Base-by-base conservation (phyloP, 2,329 filamentous ascomycete species). In the Fusarium circinatum region DNA sequence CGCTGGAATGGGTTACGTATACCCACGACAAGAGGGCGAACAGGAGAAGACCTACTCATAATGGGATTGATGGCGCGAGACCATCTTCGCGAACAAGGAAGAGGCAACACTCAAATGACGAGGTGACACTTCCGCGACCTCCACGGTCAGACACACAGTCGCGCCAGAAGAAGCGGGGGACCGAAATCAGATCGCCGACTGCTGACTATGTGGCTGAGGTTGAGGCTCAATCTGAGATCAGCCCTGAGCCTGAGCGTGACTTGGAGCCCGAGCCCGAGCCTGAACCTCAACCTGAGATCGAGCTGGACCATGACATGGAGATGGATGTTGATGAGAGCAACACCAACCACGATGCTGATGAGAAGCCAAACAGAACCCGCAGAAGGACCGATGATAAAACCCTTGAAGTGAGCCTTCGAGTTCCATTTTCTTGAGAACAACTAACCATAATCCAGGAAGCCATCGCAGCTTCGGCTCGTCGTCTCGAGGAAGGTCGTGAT, bases 291-390 rank as follows among this genome's bases (percentile, higher is more conserved):
- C 26, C 18, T 28, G 32, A 20, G 24, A 15, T 8, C 6, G 55
- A 30, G 9, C 12, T 39, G 26, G 45, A 60, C 18, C 58, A 34
- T 28, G 58, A 30, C 10, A 55, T 54, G 58, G 28, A 54, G 36
- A 61, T 61, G 58, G 58, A 61, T 34, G 36, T 61, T 36, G 58
- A 60, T 26, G 45, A 61, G 6, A 61, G 28, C n/a, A 52, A 54
- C 12, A 38, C n/a, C 4, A 28, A n/a, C 32, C 22, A 3, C 56
- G 26, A 30, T 30, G 15, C 12, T n/a, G 28, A 15, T 4, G 47
- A 42, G n/a, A n/a, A 41, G 11, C 13, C 17, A 30, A 54, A 34
- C 36, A 34, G 14, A 11, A 38, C 36, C 10, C 41, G 28, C 7
- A 18, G 18, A 24, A 11, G 20, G 30, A n/a, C 32, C n/a, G 11